These are phyloP conservation scores for Penicillium paxilli DNA, from an alignment of 495 filamentous ascomycete genomes.

Conservation along the genomic window DNA sequence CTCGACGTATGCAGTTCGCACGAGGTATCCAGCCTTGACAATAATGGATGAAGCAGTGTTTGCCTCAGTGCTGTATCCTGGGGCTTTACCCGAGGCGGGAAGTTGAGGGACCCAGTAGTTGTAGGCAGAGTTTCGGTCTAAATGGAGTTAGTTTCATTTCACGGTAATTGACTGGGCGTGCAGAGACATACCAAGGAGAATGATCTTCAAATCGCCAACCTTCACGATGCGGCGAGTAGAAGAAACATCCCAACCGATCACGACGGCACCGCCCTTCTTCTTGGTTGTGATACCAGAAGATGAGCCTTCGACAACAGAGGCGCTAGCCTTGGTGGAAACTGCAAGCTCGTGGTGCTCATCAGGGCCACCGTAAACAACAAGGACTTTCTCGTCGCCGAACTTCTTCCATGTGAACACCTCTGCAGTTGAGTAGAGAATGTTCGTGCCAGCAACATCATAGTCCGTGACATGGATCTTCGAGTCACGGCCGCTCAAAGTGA, in stretches of 20 bases:
- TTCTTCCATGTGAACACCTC: constrained; percentile 75
- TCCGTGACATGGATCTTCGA: constrained; percentile 76
- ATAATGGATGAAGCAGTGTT: constrained; percentile 54
- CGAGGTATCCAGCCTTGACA: constrained; percentile 73
- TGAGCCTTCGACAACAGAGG: constrained; percentile 51
- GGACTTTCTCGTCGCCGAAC: constrained; percentile 56
- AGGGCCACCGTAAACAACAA: constrained; percentile 71
- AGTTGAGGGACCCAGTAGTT: constrained; percentile 71
- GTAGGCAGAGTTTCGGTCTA: constrained; percentile 71
- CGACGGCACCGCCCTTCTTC: constrained; percentile 41
- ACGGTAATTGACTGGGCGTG: not conserved
- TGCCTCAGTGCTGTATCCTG: constrained; percentile 40
- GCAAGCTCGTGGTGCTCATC: constrained; percentile 70
- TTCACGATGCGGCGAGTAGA: constrained; percentile 53
- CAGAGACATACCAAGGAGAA: constrained; percentile 50
- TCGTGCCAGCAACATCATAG: constrained; percentile 64
- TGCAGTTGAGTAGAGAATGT: constrained; percentile 71
- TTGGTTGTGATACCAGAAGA: constrained; percentile 39
- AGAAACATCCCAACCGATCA: constrained; percentile 59
- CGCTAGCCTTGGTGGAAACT: constrained; percentile 41
- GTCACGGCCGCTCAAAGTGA: constrained; percentile 71
- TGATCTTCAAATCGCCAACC: constrained; percentile 55
- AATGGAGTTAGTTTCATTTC: not conserved
- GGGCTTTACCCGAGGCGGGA: constrained; percentile 25
- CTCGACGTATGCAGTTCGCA: constrained; percentile 59